These are phyloP conservation scores for Hyaloperonospora arabidopsidis DNA, from an alignment of 352 stramenopile genomes.

Conservation along the genomic window DNA sequence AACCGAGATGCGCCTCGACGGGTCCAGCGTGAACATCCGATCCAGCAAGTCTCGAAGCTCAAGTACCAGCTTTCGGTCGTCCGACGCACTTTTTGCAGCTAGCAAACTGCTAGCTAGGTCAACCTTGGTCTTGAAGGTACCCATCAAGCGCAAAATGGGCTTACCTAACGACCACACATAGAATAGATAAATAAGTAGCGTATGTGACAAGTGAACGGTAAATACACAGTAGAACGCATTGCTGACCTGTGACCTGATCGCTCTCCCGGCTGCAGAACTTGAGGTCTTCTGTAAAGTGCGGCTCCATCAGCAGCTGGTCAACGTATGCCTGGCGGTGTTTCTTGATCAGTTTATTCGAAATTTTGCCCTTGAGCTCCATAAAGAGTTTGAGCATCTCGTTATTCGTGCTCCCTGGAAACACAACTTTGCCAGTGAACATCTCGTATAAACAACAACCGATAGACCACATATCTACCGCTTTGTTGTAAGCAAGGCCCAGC, in stretches of 20 bases:
- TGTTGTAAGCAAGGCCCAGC: conserved; percentile 87
- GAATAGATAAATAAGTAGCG: not conserved
- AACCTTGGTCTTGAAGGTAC: conserved; percentile 54
- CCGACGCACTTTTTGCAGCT: conserved; percentile 47
- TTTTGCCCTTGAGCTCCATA: conserved; percentile 92
- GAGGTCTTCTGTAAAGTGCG: conserved; percentile 81
- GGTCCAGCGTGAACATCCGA: conserved; percentile 78
- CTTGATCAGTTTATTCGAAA: conserved; percentile 82
- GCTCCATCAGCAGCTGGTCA: conserved; percentile 79
- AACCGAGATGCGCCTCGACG: conserved; percentile 67
- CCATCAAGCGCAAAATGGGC: conserved; percentile 61
- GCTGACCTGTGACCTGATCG: conserved; percentile 70
- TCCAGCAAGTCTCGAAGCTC: conserved; percentile 71
- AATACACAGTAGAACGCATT: not conserved
- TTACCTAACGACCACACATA: conserved; percentile 35
- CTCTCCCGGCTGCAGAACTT: conserved; percentile 80
- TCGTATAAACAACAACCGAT: conserved; percentile 95
- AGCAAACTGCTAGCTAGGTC: conserved; percentile 52
- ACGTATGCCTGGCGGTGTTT: conserved; percentile 70
- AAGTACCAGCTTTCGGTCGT: conserved; percentile 60
- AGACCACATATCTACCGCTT: conserved; percentile 97
- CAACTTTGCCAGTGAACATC: conserved; percentile 95
- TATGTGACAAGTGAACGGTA: not conserved
- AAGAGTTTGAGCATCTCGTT: conserved; percentile 97
- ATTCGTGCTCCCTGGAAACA: conserved; percentile 96